Conservation (phyloP, 805 yeast genomes). For the Saturnispora sekii region DNA sequence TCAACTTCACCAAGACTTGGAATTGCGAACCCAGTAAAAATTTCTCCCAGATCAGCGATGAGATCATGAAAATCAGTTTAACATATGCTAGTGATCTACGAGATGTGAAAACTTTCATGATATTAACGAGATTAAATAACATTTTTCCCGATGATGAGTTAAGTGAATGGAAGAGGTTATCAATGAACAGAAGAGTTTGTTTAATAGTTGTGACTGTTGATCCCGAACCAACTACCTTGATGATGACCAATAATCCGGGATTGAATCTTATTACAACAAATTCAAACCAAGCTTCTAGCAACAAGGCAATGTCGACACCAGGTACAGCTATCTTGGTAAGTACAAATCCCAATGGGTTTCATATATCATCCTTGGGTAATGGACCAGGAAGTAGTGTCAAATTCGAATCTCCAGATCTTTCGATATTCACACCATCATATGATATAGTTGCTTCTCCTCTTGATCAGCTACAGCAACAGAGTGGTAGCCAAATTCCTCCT, state of each 20-base stretch:
- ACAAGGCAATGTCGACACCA: conserved; percentile 18
- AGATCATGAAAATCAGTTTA: conserved; percentile 54
- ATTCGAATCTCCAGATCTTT: conserved; percentile 24
- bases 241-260: conserved; percentile 20
- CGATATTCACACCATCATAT: conserved; percentile 22
- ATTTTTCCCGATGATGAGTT: conserved; percentile 76
- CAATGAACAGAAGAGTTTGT: conserved; percentile 46
- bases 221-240: conserved; percentile 39
- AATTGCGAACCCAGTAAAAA: conserved; percentile 27
- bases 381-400: conserved; percentile 10
- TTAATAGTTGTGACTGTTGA: conserved; percentile 64
- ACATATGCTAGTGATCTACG: conserved; percentile 30
- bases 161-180: conserved; percentile 67
- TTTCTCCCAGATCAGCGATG: conserved; percentile 53
- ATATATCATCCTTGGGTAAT: conserved; percentile 1
- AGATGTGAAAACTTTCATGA: conserved; percentile 50
- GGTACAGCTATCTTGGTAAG: conserved; percentile 7
- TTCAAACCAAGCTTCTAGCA: conserved; percentile 18
- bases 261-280: not conserved
- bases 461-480: conserved; percentile 12
- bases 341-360: conserved; percentile 5
- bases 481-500: not conserved
- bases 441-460: conserved; percentile 21
- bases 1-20: conserved; percentile 59
- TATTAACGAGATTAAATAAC: conserved; percentile 61